Base-by-base conservation (phyloP, 2,329 filamentous ascomycete species). In the Xylariaceae sp. region DNA sequence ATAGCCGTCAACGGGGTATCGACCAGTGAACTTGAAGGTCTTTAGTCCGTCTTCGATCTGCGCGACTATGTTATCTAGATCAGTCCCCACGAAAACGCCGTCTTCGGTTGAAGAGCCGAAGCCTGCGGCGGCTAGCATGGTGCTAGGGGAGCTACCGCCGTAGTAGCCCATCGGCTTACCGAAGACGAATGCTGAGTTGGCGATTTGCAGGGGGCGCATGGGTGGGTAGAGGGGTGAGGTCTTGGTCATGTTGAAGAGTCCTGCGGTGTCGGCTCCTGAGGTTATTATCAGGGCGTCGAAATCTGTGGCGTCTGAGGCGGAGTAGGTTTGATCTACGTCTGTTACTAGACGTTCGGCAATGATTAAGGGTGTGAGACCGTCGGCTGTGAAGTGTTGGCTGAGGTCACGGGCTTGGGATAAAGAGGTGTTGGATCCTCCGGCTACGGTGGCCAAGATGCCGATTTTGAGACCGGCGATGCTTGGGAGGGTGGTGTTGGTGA, bases 151-250 rank as follows among this genome's bases (percentile, higher is more conserved):
- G 4, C 56, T 58, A 6, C 62, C 67, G 1, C 83, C 85, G 1
- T 88, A 58, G 28, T 79, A 81, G 13, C 75, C 85, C 19, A 90
- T 72, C 0, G 87, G 83, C 75, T 90, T 90, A 4, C 86, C 87
- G 74, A 83, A 90, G 19, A 80, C 73, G 70, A 83, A 90, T 0
- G 76, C 81, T 62, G 85, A 80, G 14, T 75, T 65, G 16, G 89
- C 66, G 46, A 90, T 85, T 71, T 87, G 78, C 2, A 77, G 68
- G 0, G 87, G 87, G 0, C 85, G 76, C 1, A 82, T 82, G 2
- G 78, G 72, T 1, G 87, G 87, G 67, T 80, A 90, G 6, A 89
- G 72, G 0, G 82, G 74, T 3, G 78, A 80, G 18, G 65, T 64
- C 16, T 66, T 66, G 5, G 39, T 65, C 5, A 64, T 58, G 9